Conservation (phyloP, 2,329 filamentous ascomycete genomes). For the Trichophyton verrucosum region DNA sequence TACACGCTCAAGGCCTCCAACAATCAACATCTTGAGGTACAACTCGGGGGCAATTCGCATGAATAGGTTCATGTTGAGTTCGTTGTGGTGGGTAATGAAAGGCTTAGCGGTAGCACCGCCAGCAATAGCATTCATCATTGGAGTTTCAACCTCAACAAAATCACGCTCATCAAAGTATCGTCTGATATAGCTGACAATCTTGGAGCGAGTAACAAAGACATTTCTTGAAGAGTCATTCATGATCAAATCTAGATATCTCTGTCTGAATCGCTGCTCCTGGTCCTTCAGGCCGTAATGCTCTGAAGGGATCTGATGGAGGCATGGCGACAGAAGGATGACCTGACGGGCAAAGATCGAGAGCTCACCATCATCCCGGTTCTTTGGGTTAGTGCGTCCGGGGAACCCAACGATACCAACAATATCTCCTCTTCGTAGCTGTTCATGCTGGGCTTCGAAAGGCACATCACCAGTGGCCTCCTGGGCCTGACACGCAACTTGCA, state of each 20-base stretch:
- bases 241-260: conserved; percentile 89
- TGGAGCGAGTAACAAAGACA: conserved; percentile 71
- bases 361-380: conserved; percentile 79
- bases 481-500: conserved; percentile 87
- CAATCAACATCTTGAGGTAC: conserved; percentile 91
- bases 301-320: conserved; percentile 71
- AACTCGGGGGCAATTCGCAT: conserved; percentile 91
- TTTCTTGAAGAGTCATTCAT: conserved; percentile 84
- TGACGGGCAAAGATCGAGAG: conserved; percentile 86
- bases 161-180: conserved; percentile 76
- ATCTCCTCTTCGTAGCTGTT: conserved; percentile 79
- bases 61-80: conserved; percentile 85
- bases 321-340: conserved; percentile 75
- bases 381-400: conserved; percentile 74
- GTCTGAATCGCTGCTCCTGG: conserved; percentile 81
- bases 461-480: conserved; percentile 59
- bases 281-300: conserved; percentile 95
- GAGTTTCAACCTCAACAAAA: conserved; percentile 91
- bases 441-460: conserved; percentile 77
- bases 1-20: conserved; percentile 85
- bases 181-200: conserved; percentile 81
- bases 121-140: conserved; percentile 93
- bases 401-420: conserved; percentile 80
- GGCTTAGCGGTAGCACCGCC: conserved; percentile 92
- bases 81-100: conserved; percentile 93